These are phyloP conservation scores for Mucor velutinosus DNA, from an alignment of 371 early-diverging fungal genomes.

Conservation along the genomic window DNA sequence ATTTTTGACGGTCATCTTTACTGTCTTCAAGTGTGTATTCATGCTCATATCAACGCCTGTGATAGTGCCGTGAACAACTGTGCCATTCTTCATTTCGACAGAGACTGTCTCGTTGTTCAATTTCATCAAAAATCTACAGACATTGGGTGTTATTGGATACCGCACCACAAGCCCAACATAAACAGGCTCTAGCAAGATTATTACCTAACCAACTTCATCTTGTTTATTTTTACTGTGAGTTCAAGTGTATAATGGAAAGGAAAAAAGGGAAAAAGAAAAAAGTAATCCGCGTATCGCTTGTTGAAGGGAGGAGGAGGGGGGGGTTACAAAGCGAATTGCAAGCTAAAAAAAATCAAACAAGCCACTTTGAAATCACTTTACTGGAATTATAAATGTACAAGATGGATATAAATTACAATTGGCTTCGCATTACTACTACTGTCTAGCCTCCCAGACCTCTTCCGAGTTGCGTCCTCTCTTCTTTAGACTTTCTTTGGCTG, in stretches of 20 bases:
- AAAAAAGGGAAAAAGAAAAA: neutral
- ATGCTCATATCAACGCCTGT: constrained; percentile 98
- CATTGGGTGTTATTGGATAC: neutral
- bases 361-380: neutral
- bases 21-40: constrained; percentile 98
- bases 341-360: neutral
- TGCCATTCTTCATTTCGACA: constrained; percentile 96
- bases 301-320: neutral
- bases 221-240: neutral
- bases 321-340: neutral
- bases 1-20: constrained; percentile 96
- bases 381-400: neutral
- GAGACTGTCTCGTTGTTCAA: constrained; percentile 94
- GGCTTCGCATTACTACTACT: constrained; percentile 50
- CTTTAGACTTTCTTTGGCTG: constrained; percentile 28
- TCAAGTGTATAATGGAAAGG: neutral
- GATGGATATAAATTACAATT: neutral
- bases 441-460: constrained; percentile 46
- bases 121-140: constrained; percentile 92
- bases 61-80: constrained; percentile 95
- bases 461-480: constrained; percentile 35
- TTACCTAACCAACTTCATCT: constrained; percentile 31
- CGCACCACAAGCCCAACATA: neutral
- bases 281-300: neutral
- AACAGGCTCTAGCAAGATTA: no score